Evolutionary conservation across 495 filamentous ascomycete genomes (phyloP).

Genomic region (Penicillium canescens): DNA sequence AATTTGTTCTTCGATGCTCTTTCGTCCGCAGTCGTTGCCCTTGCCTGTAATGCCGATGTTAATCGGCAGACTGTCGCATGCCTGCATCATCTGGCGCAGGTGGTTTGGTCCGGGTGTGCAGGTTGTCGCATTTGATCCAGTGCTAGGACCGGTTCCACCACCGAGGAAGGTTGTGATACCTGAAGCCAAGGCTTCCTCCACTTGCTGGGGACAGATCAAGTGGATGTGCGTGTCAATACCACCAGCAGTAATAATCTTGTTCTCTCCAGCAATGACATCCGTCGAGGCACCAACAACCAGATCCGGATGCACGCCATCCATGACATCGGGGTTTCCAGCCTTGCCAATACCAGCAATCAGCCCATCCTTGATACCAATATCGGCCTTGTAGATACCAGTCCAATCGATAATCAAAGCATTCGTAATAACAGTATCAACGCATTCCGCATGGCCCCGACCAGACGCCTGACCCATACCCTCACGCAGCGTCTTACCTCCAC

Average conservation of each 20-base stretch:
- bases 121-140: slow-evolving; percentile 93
- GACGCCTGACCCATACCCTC: slow-evolving; percentile 97
- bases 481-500: slow-evolving; percentile 89
- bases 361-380: slow-evolving; percentile 92
- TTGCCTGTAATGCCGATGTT: slow-evolving; percentile 96
- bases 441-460: slow-evolving; percentile 67
- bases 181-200: slow-evolving; percentile 78
- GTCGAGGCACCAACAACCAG: slow-evolving; percentile 89
- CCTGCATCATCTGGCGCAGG: slow-evolving; percentile 91
- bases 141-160: slow-evolving; percentile 92
- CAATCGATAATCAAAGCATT: slow-evolving; percentile 93
- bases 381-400: slow-evolving; percentile 93
- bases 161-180: slow-evolving; percentile 93
- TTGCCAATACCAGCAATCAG: slow-evolving; percentile 91
- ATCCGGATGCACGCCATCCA: slow-evolving; percentile 78
- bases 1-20: slow-evolving; percentile 78
- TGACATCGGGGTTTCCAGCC: slow-evolving; percentile 94
- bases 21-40: slow-evolving; percentile 80
- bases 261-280: slow-evolving; percentile 93
- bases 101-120: slow-evolving; percentile 87
- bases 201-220: slow-evolving; percentile 96
- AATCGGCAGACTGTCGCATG: slow-evolving; percentile 80
- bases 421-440: slow-evolving; percentile 84
- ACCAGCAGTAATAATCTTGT: slow-evolving; percentile 90
- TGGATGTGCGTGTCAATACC: slow-evolving; percentile 94